phyloP scores from a whole-genome alignment of 176 grass and related monocot genomes.

The Elaeis guineensis region DNA sequence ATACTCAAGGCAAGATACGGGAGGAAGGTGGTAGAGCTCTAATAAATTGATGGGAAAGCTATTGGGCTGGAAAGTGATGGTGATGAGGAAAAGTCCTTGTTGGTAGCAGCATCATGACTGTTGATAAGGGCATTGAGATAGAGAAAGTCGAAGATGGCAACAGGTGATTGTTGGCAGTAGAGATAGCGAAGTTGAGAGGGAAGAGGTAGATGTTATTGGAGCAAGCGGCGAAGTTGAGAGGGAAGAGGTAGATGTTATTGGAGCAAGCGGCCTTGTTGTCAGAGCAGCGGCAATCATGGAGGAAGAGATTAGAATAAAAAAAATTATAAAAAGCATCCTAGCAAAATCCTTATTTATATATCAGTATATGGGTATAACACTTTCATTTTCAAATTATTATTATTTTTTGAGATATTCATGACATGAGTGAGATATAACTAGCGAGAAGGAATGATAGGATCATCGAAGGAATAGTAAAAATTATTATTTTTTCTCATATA shows the following conservation, averaged over 20 bases:
- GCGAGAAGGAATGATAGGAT: too few relatives aligned
- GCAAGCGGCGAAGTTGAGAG: conserved; percentile 22
- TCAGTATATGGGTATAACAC: too few relatives aligned
- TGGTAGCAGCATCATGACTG: conserved; percentile 5
- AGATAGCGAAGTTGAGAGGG: conserved; percentile 12
- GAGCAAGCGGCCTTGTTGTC: conserved; percentile 35
- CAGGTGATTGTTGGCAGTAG: background rate
- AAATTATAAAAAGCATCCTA: too few relatives aligned
- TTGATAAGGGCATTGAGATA: conserved; percentile 55
- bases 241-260: conserved; percentile 64
- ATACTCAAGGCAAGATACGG: conserved; percentile 38
- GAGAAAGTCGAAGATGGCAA: conserved; percentile 36
- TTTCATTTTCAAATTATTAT: too few relatives aligned
- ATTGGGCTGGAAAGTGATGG: too few relatives aligned
- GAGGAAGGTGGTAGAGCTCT: conserved; percentile 62
- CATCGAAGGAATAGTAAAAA: too few relatives aligned
- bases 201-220: conserved; percentile 68
- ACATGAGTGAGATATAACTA: too few relatives aligned
- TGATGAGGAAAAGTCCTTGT: background rate
- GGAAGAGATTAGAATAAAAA: conserved; percentile 25
- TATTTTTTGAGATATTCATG: too few relatives aligned
- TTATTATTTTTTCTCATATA: too few relatives aligned
- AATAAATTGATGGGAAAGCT: conserved; percentile 41
- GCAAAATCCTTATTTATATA: too few relatives aligned
- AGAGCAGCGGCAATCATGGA: conserved; percentile 36